Evolutionary conservation across 2,329 filamentous ascomycete genomes (phyloP), one percentile per base, ranked within the genome.

Genomic region (Fusarium armeniacum): DNA sequence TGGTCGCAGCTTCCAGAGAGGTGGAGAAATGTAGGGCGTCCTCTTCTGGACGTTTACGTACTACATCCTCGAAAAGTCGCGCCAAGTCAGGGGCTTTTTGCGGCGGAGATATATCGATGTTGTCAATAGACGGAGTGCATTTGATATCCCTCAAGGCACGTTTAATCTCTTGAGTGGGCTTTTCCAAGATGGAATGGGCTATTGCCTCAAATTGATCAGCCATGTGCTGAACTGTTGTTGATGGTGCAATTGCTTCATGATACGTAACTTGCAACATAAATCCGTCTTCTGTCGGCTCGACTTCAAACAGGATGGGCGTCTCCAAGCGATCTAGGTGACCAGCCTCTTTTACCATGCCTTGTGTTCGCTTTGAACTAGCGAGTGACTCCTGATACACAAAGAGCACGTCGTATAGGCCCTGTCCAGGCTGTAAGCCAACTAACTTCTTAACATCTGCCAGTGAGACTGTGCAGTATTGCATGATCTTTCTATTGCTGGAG

Each of bases 321-420:
- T 97, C 94, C 9, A 96, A 82, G 24, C 87, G 87, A 75, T 98
- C 94, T 7, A 85, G 78, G 54, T 91, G 89, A 28, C 86, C 84
- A 0, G 87, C 76, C 57, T 93, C 83, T 12, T 74, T 78, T 0
- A 95, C 81, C 3, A 76, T 36, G 5, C 78, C 71, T 2, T 32
- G 67, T 20, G 43, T 53, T 52, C 28, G 67, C 73, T 71, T 72
- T 81, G 75, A 82, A 79, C 74, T 76, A 4, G 71, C 68, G 2
- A 91, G 81, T 0, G 90, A 91, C 75, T 97, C 91, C 73, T 98
- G 94, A 84, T 94, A 98, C 0, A 94, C 90, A 73, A 97, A 90
- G 0, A 97, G 81, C 1, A 90, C 85, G 70, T 97, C 92, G 71
- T 95, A 97, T 0, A 97, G 79, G 2, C 80, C 79, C 40, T 87